Evolutionary conservation across 495 filamentous ascomycete species (phyloP).

Genomic region (Aspergillus kassunensis): DNA sequence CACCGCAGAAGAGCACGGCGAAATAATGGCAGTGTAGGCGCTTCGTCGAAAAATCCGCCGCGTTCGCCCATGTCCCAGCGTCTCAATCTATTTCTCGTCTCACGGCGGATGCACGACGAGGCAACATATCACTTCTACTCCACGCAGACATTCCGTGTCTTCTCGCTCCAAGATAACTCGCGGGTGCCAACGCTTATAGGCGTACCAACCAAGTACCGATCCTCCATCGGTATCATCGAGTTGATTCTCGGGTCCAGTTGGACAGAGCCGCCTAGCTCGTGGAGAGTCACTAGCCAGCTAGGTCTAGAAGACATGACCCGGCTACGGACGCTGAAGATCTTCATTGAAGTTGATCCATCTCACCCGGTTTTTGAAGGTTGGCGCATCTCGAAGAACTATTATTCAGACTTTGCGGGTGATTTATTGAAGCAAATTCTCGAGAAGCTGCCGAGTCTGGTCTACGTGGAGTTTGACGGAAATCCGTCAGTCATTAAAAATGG

Average conservation of each 20-base stretch:
- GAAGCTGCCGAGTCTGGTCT: slow-evolving; percentile 53
- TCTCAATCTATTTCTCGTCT: slow-evolving; percentile 59
- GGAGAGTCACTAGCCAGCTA: slow-evolving; percentile 63
- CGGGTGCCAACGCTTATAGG: slow-evolving; percentile 49
- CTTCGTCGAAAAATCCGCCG: slow-evolving; percentile 64
- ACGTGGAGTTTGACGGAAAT: slow-evolving; percentile 74
- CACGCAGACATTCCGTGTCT: slow-evolving; percentile 71
- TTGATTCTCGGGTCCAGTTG: slow-evolving; percentile 79
- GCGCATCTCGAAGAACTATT: slow-evolving; percentile 63
- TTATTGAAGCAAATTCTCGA: slow-evolving; percentile 57
- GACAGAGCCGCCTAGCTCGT: slow-evolving; percentile 67
- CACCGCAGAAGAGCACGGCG: slow-evolving; percentile 26
- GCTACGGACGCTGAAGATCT: slow-evolving; percentile 64
- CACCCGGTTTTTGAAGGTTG: slow-evolving; percentile 70
- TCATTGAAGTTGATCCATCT: slow-evolving; percentile 75
- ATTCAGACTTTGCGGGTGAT: slow-evolving; percentile 63
- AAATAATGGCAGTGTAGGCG: slow-evolving; percentile 55
- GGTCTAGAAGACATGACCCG: slow-evolving; percentile 61
- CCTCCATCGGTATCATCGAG: slow-evolving; percentile 63
- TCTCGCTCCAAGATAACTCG: slow-evolving; percentile 66
- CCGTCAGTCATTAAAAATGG: slow-evolving; percentile 64
- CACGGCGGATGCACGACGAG: slow-evolving; percentile 63
- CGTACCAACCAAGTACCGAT: slow-evolving; percentile 58
- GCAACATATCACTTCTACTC: slow-evolving; percentile 72
- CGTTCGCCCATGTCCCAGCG: slow-evolving; percentile 47